Base-by-base conservation (phyloP, 192 early-diverging fungal species). In the Coemansia furcata region DNA sequence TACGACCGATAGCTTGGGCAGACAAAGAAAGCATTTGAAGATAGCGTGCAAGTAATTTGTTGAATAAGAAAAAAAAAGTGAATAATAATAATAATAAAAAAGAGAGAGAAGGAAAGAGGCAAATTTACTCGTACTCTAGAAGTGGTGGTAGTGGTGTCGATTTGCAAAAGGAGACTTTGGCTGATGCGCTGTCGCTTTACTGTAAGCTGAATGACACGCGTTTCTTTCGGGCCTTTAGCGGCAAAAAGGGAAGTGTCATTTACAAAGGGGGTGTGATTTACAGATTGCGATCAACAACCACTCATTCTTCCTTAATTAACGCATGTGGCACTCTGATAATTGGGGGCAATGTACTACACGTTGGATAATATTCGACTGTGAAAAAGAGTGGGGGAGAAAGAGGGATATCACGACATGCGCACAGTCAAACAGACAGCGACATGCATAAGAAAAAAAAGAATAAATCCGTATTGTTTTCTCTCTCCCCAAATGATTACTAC, bases 281-380 rank as follows among this genome's bases (percentile, higher is more conserved):
- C 46, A 49, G 21, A 49, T 49, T 21, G 46, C 46, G 46, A 49
- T 49, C 54, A 55, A 32, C 40, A 11, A 32, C 54, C 7, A 17
- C 23, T 26, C n/a, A 32, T 15, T 15, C 33, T 57, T 57, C 54
- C 33, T 14, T 14, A 6, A 60, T 60, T 9, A 12, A 21, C 36
- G 32, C 58, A 60, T 23, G 58, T 23, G 58, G 58, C 58, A 3
- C 6, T 15, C 19, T 37, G 58, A 60, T 37, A 60, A 21, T 26
- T 8, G 10, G 7, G 7, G 23, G 33, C 6, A 35, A 35, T n/a
- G 6, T n/a, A n/a, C 35, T 58, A 58, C 35, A n/a, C 55, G 35
- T n/a, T 58, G 58, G 58, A 60, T 60, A 60, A 23, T 60, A 49
- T 59, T 38, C 23, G n/a, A 60, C 19, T 60, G 58, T 35, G 54